Percentiles rank a stretch among this genome's conserved stretches.
Evolutionary conservation across 2,329 filamentous ascomycete genomes (phyloP).

Genomic region (Ceratocystis eucalypticola): DNA sequence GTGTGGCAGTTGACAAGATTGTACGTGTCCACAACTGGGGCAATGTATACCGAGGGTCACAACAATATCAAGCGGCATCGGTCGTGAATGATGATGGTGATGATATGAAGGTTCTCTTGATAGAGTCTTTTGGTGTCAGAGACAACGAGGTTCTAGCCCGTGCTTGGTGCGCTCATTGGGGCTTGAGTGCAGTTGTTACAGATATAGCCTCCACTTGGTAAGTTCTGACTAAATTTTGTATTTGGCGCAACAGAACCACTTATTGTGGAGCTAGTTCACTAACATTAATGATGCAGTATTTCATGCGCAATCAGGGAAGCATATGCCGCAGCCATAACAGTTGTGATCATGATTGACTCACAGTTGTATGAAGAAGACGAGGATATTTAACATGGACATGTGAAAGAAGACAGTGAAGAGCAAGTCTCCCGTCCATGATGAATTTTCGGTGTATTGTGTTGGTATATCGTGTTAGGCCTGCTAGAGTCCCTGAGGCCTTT

Average conservation of each 20-base stretch:
- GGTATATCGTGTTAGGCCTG: background rate
- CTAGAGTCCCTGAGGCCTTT: background rate
- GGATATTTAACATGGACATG: background rate
- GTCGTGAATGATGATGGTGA: constrained; percentile 21
- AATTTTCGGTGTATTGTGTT: background rate
- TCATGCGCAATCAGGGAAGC: constrained; percentile 62
- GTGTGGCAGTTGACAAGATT: constrained; percentile 49
- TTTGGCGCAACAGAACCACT: background rate
- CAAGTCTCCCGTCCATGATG: background rate
- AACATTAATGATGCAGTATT: constrained; percentile 35
- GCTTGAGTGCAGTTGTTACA: constrained; percentile 55
- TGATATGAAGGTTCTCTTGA: constrained; percentile 44
- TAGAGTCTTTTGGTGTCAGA: constrained; percentile 58
- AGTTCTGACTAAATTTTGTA: constrained; percentile 24
- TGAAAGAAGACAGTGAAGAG: background rate
- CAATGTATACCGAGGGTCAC: constrained; percentile 28
- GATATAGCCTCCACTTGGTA: constrained; percentile 55
- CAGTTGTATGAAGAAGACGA: constrained; percentile 23
- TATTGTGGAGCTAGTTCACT: constrained; percentile 6
- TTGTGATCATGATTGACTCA: constrained; percentile 54
- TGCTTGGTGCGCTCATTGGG: constrained; percentile 67
- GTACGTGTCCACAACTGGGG: constrained; percentile 55
- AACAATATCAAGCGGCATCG: constrained; percentile 18
- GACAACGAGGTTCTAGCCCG: constrained; percentile 66
- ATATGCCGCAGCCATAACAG: constrained; percentile 58